phyloP scores from a whole-genome alignment of 2,329 filamentous ascomycete species.

The Aspergillus oerlinghausenensis region DNA sequence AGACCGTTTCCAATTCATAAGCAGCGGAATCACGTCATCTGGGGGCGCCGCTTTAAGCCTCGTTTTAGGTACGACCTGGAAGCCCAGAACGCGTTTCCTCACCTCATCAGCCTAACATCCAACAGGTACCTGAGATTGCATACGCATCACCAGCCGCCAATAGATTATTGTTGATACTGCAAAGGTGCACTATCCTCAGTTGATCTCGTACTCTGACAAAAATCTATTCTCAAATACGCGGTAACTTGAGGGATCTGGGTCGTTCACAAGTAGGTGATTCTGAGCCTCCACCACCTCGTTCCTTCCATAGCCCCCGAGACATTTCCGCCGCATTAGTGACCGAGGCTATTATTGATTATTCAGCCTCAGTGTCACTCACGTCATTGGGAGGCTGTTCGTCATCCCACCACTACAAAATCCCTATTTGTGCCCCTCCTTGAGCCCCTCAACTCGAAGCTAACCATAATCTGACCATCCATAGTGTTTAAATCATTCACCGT shows the following conservation, averaged over 20 bases:
- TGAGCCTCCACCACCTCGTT: neutral
- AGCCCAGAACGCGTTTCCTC: constrained; percentile 7
- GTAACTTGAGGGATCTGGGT: neutral
- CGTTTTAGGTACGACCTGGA: neutral
- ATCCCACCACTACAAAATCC: constrained; percentile 25
- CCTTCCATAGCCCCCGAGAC: constrained; percentile 5
- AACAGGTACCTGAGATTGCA: neutral
- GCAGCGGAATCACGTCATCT: constrained; percentile 30
- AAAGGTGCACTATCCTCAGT: neutral
- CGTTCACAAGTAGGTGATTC: neutral
- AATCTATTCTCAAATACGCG: constrained; percentile 7
- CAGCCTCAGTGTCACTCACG: constrained; percentile 19
- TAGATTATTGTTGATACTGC: neutral
- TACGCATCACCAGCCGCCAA: constrained; percentile 3
- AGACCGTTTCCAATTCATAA: constrained; percentile 30
- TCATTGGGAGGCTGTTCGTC: constrained; percentile 18
- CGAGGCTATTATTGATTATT: constrained; percentile 17
- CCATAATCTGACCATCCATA: constrained; percentile 9
- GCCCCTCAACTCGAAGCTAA: constrained; percentile 19
- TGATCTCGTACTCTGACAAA: constrained; percentile 5
- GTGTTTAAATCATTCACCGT: constrained; percentile 24
- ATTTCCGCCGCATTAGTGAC: neutral
- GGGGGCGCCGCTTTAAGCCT: constrained; percentile 11
- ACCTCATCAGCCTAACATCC: constrained; percentile 1
- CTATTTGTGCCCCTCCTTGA: constrained; percentile 19